Evolutionary conservation across 2,329 filamentous ascomycete genomes (phyloP).

Genomic region (Cytospora paraplurivora): DNA sequence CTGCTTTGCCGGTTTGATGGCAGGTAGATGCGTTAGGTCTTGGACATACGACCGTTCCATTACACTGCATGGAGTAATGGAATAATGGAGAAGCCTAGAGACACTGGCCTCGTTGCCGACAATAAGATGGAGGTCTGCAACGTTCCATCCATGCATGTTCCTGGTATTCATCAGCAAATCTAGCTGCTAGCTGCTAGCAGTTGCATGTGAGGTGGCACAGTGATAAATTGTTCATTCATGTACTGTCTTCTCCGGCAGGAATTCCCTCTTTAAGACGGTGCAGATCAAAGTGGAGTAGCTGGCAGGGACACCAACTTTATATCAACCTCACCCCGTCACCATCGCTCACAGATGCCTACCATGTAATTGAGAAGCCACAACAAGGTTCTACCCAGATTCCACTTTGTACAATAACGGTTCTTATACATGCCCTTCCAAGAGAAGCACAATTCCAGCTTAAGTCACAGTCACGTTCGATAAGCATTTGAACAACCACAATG

Average conservation of each 20-base stretch:
- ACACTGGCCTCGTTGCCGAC: not conserved
- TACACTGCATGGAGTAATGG: too few species aligned
- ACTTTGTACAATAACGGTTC: not conserved
- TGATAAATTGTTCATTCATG: not conserved
- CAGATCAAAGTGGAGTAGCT: not conserved
- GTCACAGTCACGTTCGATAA: not conserved
- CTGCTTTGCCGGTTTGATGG: not conserved
- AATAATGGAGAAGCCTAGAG: not conserved
- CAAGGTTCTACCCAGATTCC: too few species aligned
- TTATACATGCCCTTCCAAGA: not conserved
- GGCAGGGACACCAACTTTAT: conserved; percentile 9
- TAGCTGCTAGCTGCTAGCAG: too few species aligned
- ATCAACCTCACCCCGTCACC: conserved; percentile 20
- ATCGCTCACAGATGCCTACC: not conserved
- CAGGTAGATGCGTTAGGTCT: not conserved
- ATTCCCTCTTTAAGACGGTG: not conserved
- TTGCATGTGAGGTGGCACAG: conserved; percentile 2
- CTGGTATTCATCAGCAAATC: too few species aligned
- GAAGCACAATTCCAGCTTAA: too few species aligned
- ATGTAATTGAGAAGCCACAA: not conserved
- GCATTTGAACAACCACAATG: conserved; percentile 3
- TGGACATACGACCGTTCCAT: not conserved
- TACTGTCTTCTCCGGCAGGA: not conserved
- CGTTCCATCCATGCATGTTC: conserved; percentile 26
- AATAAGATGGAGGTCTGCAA: conserved; percentile 17